Base-by-base conservation (phyloP, 2,329 filamentous ascomycete genomes). In the Ophiostoma pallidulum region DNA sequence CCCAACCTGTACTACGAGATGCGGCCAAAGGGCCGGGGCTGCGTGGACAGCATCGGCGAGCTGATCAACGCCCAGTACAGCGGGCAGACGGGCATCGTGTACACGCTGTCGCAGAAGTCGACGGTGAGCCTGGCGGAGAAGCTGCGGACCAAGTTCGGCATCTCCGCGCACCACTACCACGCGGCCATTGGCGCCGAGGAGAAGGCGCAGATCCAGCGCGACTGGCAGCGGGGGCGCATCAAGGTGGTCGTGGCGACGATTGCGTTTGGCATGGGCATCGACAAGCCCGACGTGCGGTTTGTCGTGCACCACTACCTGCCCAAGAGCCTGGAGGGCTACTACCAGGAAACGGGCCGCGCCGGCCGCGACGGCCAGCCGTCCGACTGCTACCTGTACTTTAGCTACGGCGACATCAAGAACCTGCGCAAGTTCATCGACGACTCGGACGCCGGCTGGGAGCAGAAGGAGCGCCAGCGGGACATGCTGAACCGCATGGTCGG, bases 201-300 rank as follows among this genome's bases (percentile, higher is more conserved):
- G 44, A 91, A 91, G 61, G 72, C 74, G 1, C 62, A 73, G 7
- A 76, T 92, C 4, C 91, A 97, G 63, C 76, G 76, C 51, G 65
- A 80, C 26, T 98, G 92, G 92, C 92, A 98, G 63, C 69, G 67
- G 37, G 88, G 89, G 6, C 68, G 72, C 44, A 77, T 83, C 58
- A 85, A 95, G 56, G 86, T 98, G 29, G 94, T 98, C 37, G 92
- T 98, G 42, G 94, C 92, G 18, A 98, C 92, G 0, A 97, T 98
- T 63, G 92, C 92, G 20, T 98, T 98, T 61, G 92, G 92, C 7
- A 98, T 98, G 92, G 92, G 92, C n/a, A 98, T 98, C 55, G 92
- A 98, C 69, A 98, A 98, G 64, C 79, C 90, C 1, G 85, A 98
- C 62, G 92, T 98, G 41, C 85, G 92, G 24, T 98, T 94, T 62